Conservation (phyloP, 352 stramenopile genomes). For the Phytophthora citrophthora region DNA sequence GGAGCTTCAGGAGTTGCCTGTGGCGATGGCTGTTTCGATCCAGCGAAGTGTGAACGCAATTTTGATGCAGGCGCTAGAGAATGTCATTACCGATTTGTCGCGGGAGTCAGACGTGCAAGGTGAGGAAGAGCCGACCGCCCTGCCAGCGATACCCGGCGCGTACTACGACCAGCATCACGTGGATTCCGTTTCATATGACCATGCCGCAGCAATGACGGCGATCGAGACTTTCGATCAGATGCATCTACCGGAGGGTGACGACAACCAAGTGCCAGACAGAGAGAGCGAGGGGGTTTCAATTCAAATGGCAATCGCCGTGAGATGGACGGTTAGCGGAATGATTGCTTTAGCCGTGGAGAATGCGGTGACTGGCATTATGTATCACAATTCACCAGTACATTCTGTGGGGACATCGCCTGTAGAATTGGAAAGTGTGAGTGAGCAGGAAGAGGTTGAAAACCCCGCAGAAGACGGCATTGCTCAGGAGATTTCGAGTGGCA, state of each 20-base stretch:
- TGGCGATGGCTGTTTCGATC: slow-evolving; percentile 41
- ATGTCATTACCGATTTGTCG: slow-evolving; percentile 32
- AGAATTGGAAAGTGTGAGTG: not conserved
- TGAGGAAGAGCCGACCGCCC: not conserved
- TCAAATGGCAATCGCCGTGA: slow-evolving; percentile 56
- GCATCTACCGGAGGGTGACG: slow-evolving; percentile 5
- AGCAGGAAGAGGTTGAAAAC: not conserved
- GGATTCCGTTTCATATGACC: slow-evolving; percentile 18
- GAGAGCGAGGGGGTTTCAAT: slow-evolving; percentile 29
- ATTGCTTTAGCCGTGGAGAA: slow-evolving; percentile 50
- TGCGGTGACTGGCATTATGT: slow-evolving; percentile 21
- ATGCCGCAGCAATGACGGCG: slow-evolving; percentile 18
- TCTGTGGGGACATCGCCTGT: not conserved
- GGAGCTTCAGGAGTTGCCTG: slow-evolving; percentile 11
- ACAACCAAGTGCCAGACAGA: slow-evolving; percentile 13
- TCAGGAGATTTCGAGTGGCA: slow-evolving; percentile 27
- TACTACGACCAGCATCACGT: slow-evolving; percentile 3
- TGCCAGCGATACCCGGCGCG: not conserved
- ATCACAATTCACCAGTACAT: not conserved
- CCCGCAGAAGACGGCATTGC: slow-evolving; percentile 2
- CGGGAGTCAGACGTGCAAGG: not conserved
- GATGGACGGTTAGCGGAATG: slow-evolving; percentile 47
- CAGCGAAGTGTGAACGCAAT: slow-evolving; percentile 39
- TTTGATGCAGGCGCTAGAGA: slow-evolving; percentile 34
- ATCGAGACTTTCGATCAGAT: slow-evolving; percentile 29